Evolutionary conservation across 208 protist species (phyloP).

Genomic region (Leptomonas seymouri): DNA sequence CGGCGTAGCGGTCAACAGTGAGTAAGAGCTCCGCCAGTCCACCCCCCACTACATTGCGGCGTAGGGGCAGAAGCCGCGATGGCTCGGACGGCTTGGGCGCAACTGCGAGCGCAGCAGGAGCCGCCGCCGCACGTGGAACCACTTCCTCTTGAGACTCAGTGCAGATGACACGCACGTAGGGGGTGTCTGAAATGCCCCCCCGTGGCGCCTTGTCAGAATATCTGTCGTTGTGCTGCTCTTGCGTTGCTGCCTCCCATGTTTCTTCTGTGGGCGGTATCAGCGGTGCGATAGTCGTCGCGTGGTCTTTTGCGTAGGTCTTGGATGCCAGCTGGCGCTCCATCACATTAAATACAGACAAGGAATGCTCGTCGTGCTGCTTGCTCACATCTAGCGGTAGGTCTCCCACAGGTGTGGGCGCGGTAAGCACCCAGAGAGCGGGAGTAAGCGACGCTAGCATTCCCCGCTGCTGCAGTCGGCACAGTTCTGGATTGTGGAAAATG

Average conservation of each 20-base stretch:
- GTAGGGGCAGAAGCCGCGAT: not conserved
- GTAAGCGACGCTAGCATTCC: not conserved
- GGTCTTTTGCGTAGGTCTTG: not conserved
- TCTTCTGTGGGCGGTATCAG: not conserved
- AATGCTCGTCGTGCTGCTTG: too few relatives aligned
- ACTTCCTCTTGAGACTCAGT: not conserved
- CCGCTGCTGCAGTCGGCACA: too few relatives aligned
- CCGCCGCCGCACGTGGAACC: not conserved
- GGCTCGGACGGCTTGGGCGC: not conserved
- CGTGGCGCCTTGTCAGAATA: not conserved
- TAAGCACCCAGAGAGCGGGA: not conserved
- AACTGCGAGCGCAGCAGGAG: not conserved
- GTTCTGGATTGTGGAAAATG: too few relatives aligned
- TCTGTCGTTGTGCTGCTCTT: not conserved
- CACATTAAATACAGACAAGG: not conserved
- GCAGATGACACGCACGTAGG: not conserved
- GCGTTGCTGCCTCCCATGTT: conserved; percentile 19
- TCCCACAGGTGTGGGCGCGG: conserved; percentile 11
- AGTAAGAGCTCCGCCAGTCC: conserved; percentile 64
- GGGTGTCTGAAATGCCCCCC: not conserved
- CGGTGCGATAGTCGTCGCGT: not conserved
- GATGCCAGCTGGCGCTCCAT: not conserved
- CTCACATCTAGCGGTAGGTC: not conserved
- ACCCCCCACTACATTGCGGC: conserved; percentile 63
- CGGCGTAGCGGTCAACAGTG: conserved; percentile 65